Base-by-base conservation (phyloP, 208 protist species). In the Leishmania arabica region DNA sequence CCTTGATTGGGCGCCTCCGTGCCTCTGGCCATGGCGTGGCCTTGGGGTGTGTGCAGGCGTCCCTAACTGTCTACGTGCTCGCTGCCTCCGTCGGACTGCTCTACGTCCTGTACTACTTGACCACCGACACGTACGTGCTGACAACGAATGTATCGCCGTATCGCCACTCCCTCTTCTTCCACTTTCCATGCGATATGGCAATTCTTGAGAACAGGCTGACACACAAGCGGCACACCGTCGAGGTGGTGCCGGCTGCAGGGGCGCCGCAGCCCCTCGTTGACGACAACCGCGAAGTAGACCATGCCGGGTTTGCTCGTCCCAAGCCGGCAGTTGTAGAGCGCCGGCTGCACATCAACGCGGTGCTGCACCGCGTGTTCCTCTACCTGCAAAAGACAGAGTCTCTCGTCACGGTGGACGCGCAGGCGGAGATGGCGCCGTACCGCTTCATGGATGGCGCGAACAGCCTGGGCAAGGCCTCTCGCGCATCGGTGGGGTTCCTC, bases 131-230 rank as follows among this genome's bases (percentile, higher is more conserved):
- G 49, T 97, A 95, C 79, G 71, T 82, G 9, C 81, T 97, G 37
- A 96, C 94, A 2, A 94, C 83, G 2, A 77, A 95, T 78, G 85
- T 85, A 15, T 82, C 89, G 3, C 90, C 91, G n/a, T 75, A 83
- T 19, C 79, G 78, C 62, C 84, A 90, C 75, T 86, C 81, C 5
- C 82, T 91, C 42, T 90, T 90, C 37, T 84, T 92, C 49, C 81
- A 88, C 72, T 97, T 90, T 75, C 81, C 94, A 2, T 90, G 90
- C 83, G 92, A 97, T 66, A 91, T 92, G 73, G 90, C 87, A 15
- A 80, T 97, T 0, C 49, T 97, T 4, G 86, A 91, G 54, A 96
- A 95, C 76, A 81, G 78, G 42, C 92, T 87, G 84, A 93, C 92
- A 1, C 81, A 83, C 9, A 75, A 45, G 58, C 76, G 83, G 34